phyloP scores from a whole-genome alignment of 2,329 filamentous ascomycete genomes.

The Coniochaeta prunicola region DNA sequence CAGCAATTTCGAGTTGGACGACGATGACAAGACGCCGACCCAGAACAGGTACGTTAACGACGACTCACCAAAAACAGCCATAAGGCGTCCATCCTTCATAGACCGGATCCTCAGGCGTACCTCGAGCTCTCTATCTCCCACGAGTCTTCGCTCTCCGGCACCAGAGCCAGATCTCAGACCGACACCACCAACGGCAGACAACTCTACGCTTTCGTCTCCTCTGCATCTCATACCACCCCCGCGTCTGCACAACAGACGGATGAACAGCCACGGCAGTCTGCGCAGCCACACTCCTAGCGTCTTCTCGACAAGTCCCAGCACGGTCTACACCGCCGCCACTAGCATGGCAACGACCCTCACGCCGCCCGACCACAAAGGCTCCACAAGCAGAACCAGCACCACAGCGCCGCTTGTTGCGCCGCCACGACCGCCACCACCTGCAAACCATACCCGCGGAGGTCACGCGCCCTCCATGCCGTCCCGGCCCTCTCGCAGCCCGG shows the following conservation, averaged over 20 bases:
- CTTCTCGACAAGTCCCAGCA: background rate
- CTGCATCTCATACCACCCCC: background rate
- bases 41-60: background rate
- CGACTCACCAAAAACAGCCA: background rate
- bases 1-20: conserved; percentile 12
- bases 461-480: background rate
- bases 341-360: background rate
- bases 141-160: background rate
- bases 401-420: no score
- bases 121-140: background rate
- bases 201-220: background rate
- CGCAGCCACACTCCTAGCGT: background rate
- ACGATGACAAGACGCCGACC: conserved; percentile 3
- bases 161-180: background rate
- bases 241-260: background rate
- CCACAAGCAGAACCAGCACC: background rate
- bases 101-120: conserved; percentile 2
- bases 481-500: background rate
- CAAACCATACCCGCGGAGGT: no score
- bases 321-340: background rate
- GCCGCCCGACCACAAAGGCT: background rate
- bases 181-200: background rate
- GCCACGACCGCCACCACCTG: no score
- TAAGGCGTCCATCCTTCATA: background rate
- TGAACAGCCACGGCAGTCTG: background rate